Conservation (phyloP, 2,329 filamentous ascomycete species). For the Alternaria ventricosa region DNA sequence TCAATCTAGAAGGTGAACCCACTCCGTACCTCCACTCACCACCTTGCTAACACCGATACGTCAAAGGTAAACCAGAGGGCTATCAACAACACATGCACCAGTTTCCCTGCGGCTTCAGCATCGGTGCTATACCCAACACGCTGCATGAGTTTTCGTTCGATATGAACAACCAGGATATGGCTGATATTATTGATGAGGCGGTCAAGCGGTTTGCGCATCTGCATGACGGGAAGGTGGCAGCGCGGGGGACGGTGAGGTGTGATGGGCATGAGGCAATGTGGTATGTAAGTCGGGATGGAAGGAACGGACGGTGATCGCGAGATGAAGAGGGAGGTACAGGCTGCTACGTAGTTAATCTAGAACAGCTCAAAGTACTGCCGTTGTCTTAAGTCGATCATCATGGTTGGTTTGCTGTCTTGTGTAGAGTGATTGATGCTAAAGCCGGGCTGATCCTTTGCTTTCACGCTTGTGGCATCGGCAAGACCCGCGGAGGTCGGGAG, state of each 20-base stretch:
- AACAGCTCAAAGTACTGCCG: no score
- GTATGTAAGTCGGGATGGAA: conserved; percentile 17
- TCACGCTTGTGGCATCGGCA: not conserved
- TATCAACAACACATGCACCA: conserved; percentile 22
- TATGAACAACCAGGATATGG: conserved; percentile 34
- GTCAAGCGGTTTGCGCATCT: conserved; percentile 20
- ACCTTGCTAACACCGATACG: not conserved
- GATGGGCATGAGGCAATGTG: conserved; percentile 21
- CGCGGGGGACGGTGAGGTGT: conserved; percentile 26
- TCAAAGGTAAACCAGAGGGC: conserved; percentile 17
- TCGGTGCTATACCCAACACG: conserved; percentile 19
- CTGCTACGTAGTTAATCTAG: no score
- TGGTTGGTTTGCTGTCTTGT: not conserved
- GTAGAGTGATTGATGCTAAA: not conserved
- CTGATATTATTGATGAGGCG: conserved; percentile 30
- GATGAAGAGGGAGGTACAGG: not conserved
- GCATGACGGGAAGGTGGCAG: conserved; percentile 25
- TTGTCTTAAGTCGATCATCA: no score
- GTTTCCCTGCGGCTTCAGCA: conserved; percentile 23
- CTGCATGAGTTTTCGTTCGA: conserved; percentile 20
- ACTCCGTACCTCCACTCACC: no score
- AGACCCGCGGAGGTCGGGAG: not conserved
- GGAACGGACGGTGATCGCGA: not conserved
- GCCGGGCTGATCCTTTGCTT: not conserved
- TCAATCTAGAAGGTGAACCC: conserved; percentile 16